phyloP scores from a whole-genome alignment of 371 early-diverging fungal genomes.

The Syncephalastrum contaminatum region DNA sequence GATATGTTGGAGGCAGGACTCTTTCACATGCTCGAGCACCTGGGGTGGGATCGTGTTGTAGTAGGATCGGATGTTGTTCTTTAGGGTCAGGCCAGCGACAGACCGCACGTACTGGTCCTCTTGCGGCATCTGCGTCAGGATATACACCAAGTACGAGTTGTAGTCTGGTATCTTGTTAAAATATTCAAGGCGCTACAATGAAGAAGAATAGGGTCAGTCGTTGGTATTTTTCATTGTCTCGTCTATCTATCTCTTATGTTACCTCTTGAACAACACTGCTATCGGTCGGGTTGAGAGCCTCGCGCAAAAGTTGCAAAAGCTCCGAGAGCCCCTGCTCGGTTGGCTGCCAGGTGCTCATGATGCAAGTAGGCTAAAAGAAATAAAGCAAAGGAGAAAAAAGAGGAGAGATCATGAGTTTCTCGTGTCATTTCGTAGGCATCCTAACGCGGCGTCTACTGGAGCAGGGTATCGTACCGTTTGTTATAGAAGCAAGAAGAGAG shows the following conservation, averaged over 20 bases:
- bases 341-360: slow-evolving; percentile 51
- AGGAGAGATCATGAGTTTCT: background rate
- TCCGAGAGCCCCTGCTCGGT: slow-evolving; percentile 50
- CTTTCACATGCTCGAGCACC: slow-evolving; percentile 76
- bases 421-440: too few species aligned
- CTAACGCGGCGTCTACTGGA: too few species aligned
- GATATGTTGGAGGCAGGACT: slow-evolving; percentile 66
- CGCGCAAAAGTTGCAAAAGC: slow-evolving; percentile 44
- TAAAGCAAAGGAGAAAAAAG: background rate
- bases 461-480: too few species aligned
- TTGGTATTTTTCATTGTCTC: too few species aligned
- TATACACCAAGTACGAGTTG: slow-evolving; percentile 84
- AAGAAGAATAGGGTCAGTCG: too few species aligned
- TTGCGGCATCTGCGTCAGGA: slow-evolving; percentile 75
- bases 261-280: slow-evolving; percentile 46
- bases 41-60: slow-evolving; percentile 60
- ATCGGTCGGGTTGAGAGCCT: slow-evolving; percentile 47
- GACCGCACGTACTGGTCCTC: slow-evolving; percentile 66
- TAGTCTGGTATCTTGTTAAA: slow-evolving; percentile 87
- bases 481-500: too few species aligned
- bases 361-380: background rate
- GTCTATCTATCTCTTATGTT: slow-evolving; percentile 8
- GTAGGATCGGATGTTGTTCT: slow-evolving; percentile 77
- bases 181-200: slow-evolving; percentile 74
- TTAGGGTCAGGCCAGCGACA: slow-evolving; percentile 87